Conservation (phyloP, 352 stramenopile genomes). For the Phytopythium litorale region DNA sequence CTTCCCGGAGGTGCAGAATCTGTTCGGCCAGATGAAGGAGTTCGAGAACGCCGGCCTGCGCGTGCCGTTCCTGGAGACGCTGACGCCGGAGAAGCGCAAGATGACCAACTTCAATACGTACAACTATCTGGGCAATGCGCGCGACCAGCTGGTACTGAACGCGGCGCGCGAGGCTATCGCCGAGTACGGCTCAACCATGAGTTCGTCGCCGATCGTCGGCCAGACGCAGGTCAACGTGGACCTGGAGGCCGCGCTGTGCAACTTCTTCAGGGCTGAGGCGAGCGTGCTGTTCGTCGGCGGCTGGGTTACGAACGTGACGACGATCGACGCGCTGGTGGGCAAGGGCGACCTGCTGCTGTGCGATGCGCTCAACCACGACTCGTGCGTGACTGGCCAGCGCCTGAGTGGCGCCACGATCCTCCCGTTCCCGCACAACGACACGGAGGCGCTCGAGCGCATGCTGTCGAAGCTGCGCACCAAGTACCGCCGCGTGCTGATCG, state of each 20-base stretch:
- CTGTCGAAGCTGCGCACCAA: constrained; percentile 57
- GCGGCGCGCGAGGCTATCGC: constrained; percentile 61
- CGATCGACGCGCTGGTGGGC: constrained; percentile 63
- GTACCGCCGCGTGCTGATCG: constrained; percentile 73
- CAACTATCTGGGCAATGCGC: constrained; percentile 80
- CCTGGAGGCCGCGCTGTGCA: constrained; percentile 57
- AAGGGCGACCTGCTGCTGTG: constrained; percentile 78
- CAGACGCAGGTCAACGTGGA: constrained; percentile 71
- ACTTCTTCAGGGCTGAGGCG: constrained; percentile 56
- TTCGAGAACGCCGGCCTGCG: constrained; percentile 64
- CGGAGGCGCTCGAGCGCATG: constrained; percentile 67
- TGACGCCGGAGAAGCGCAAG: constrained; percentile 62
- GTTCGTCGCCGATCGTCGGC: constrained; percentile 73
- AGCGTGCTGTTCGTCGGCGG: constrained; percentile 66
- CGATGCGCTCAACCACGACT: constrained; percentile 79
- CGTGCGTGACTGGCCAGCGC: constrained; percentile 68
- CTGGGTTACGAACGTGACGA: constrained; percentile 78
- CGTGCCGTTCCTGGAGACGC: constrained; percentile 66
- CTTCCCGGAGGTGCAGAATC: constrained; percentile 61
- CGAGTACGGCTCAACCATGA: constrained; percentile 77
- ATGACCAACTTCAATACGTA: constrained; percentile 88
- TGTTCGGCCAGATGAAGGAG: constrained; percentile 70
- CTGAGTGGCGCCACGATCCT: constrained; percentile 76
- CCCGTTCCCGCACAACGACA: constrained; percentile 80
- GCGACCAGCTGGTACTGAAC: constrained; percentile 41